These are phyloP conservation scores for Baorangia bicolor DNA, from an alignment of 768 basidiomycete genomes.

Conservation along the genomic window DNA sequence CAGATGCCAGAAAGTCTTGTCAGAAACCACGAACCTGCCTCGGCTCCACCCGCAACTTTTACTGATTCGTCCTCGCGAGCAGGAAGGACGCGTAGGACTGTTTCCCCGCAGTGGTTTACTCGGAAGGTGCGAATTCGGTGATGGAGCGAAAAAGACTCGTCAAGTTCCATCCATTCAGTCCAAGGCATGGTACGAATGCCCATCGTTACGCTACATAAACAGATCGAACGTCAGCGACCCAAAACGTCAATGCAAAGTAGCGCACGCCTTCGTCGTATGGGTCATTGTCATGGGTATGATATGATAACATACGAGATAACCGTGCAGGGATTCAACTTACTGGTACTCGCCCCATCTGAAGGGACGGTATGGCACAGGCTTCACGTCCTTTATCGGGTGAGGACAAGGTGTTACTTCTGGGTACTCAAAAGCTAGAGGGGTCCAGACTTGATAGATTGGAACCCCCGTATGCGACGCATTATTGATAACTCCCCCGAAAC, in stretches of 20 bases:
- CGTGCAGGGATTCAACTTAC: slow-evolving; percentile 39
- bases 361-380: slow-evolving; percentile 67
- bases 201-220: slow-evolving; percentile 59
- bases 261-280: background rate
- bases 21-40: slow-evolving; percentile 27
- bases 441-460: slow-evolving; percentile 47
- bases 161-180: slow-evolving; percentile 77
- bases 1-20: background rate
- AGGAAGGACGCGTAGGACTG: slow-evolving; percentile 49
- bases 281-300: background rate
- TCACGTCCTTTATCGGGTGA: slow-evolving; percentile 41
- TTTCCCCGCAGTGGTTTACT: slow-evolving; percentile 48
- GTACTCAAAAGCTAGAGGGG: slow-evolving; percentile 49
- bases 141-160: slow-evolving; percentile 54
- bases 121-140: slow-evolving; percentile 59
- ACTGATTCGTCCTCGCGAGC: slow-evolving; percentile 42
- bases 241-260: background rate
- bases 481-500: background rate
- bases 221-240: background rate
- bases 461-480: background rate
- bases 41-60: slow-evolving; percentile 30
- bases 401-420: slow-evolving; percentile 48
- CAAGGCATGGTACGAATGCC: slow-evolving; percentile 69
- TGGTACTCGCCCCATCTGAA: slow-evolving; percentile 67
- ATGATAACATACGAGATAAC: background rate